A percentile compares a stretch with the other conserved stretches of the same genome.
Evolutionary conservation across 495 filamentous ascomycete genomes (phyloP).

Genomic region (Extremus antarcticus): DNA sequence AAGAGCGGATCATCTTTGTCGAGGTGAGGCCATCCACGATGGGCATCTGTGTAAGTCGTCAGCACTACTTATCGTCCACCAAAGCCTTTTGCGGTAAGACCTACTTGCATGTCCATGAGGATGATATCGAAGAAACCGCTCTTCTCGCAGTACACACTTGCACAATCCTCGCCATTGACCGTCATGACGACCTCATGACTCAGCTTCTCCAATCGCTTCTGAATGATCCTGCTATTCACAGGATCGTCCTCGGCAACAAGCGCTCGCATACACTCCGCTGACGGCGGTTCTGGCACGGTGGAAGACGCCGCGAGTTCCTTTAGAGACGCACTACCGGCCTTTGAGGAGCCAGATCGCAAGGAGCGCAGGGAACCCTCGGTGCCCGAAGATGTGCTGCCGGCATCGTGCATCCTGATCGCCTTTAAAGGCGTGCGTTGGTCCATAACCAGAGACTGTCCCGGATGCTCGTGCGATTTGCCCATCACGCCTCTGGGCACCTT

Average conservation of each 20-base stretch:
- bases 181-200: conserved; percentile 66
- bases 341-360: background rate
- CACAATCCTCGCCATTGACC: conserved; percentile 81
- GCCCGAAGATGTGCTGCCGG: conserved; percentile 1
- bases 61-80: conserved; percentile 8
- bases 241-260: conserved; percentile 90
- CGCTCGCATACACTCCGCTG: conserved; percentile 45
- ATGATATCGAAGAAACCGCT: conserved; percentile 63
- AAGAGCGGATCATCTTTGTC: conserved; percentile 68
- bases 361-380: background rate
- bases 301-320: background rate
- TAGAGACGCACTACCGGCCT: background rate
- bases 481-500: background rate
- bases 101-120: conserved; percentile 92
- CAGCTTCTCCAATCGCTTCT: conserved; percentile 70
- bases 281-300: background rate
- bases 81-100: background rate
- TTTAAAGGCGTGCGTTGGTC: conserved; percentile 21
- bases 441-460: conserved; percentile 22
- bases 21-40: conserved; percentile 81
- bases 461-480: background rate
- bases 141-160: conserved; percentile 51
- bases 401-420: conserved; percentile 25
- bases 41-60: conserved; percentile 56
- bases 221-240: conserved; percentile 77